These are phyloP conservation scores for Kitagawia praeruptora DNA, from an alignment of 129 eudicot species.

Conservation along the genomic window DNA sequence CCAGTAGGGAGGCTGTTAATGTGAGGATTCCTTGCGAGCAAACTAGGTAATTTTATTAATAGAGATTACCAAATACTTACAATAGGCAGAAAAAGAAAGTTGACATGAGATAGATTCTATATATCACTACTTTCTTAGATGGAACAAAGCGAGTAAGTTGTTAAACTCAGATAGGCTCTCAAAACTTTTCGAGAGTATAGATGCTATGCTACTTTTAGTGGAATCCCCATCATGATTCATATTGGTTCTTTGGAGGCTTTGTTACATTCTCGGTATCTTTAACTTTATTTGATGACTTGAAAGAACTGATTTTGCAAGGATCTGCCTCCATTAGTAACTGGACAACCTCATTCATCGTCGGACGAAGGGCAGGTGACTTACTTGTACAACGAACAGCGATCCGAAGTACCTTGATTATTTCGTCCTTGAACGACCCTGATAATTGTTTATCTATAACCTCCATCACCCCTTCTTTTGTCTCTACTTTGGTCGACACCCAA, in stretches of 20 bases:
- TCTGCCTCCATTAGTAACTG: conserved; percentile 72
- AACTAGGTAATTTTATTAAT: conserved; percentile 7
- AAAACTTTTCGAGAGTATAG: conserved; percentile 11
- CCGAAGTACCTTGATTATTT: conserved; percentile 67
- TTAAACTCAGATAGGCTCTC: conserved; percentile 26
- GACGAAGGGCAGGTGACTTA: conserved; percentile 50
- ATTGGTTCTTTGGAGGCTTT: conserved; percentile 17
- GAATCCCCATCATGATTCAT: conserved; percentile 26
- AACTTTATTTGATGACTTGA: conserved; percentile 52
- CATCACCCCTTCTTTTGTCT: conserved; percentile 73
- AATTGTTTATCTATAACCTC: conserved; percentile 60
- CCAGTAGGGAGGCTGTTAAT: neutral
- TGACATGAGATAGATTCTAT: conserved; percentile 20
- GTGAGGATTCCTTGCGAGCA: neutral
- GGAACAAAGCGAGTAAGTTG: conserved; percentile 19
- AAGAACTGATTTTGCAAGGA: conserved; percentile 60
- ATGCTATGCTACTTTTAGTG: conserved; percentile 27
- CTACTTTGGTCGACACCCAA: conserved; percentile 76
- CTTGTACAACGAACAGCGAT: conserved; percentile 77
- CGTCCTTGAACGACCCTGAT: conserved; percentile 46
- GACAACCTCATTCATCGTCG: conserved; percentile 73
- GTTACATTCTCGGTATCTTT: conserved; percentile 28
- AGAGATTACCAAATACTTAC: conserved; percentile 30
- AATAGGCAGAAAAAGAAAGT: conserved; percentile 27
- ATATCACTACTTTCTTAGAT: conserved; percentile 18